A percentile compares a stretch with the other conserved stretches of the same genome.
Evolutionary conservation across 169 alveolate genomes (phyloP).

Genomic region (Cryptosporidium meleagridis): DNA sequence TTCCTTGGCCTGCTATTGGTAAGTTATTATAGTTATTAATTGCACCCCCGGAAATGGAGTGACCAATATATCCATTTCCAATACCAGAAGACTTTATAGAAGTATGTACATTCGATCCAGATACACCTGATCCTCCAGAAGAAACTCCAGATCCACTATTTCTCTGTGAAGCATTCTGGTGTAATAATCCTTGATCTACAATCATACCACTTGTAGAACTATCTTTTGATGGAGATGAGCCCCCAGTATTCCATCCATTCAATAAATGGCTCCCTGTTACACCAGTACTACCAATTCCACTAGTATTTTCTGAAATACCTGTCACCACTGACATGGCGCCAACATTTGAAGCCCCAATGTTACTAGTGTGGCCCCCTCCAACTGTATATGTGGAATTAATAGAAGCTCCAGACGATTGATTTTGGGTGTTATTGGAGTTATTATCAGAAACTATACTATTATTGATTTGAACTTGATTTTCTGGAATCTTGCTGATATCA

Average conservation of each 20-base stretch:
- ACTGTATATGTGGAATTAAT: neutral
- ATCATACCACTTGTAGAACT: neutral
- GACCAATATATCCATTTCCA: conserved; percentile 14
- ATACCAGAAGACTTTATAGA: conserved; percentile 12
- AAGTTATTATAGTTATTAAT: conserved; percentile 8
- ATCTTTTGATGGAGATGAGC: conserved; percentile 24
- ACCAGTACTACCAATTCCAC: neutral
- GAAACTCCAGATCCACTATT: conserved; percentile 10
- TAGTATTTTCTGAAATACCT: neutral
- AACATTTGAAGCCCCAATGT: neutral
- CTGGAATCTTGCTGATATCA: conserved; percentile 51
- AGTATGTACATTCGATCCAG: conserved; percentile 7
- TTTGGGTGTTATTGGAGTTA: neutral
- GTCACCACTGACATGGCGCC: conserved; percentile 3
- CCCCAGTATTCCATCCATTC: conserved; percentile 1
- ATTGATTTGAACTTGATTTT: conserved; percentile 39
- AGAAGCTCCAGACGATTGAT: neutral
- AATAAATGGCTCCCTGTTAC: conserved; percentile 15
- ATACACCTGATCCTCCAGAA: conserved; percentile 7
- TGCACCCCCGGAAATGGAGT: conserved; percentile 1
- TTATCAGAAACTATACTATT: conserved; percentile 6
- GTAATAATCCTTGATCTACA: conserved; percentile 12
- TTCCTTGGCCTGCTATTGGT: neutral
- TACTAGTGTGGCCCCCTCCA: neutral
- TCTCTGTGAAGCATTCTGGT: conserved; percentile 14